phyloP scores from a whole-genome alignment of 1,139 yeast species.

The Geotrichum australiense region DNA sequence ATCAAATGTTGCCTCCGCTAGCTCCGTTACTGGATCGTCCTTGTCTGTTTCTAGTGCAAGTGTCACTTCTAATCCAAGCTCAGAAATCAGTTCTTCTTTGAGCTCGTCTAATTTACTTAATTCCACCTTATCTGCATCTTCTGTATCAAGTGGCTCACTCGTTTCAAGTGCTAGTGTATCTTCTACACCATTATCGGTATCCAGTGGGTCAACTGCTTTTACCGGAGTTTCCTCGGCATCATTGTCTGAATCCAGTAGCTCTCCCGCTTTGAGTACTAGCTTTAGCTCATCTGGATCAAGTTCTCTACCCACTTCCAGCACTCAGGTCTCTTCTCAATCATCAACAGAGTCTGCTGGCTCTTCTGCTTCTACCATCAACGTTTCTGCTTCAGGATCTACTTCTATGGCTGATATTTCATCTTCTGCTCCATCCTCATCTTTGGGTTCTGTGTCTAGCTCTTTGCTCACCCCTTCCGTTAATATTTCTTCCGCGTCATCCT shows the following conservation, averaged over 20 bases:
- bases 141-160: neutral
- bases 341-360: neutral
- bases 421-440: neutral
- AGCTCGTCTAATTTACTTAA: neutral
- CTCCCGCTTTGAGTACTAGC: no score
- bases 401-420: neutral
- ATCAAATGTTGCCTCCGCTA: no score
- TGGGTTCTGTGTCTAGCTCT: neutral
- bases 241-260: no score
- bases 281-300: neutral
- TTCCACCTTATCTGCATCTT: neutral
- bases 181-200: neutral
- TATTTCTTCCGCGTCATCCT: neutral
- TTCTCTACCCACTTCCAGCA: neutral
- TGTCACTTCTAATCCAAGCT: neutral
- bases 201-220: neutral
- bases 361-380: neutral
- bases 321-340: neutral
- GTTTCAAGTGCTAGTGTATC: neutral
- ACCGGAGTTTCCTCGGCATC: neutral
- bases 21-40: no score
- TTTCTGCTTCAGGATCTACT: neutral
- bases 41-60: constrained; percentile 2
- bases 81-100: constrained; percentile 1
- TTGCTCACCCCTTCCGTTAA: neutral